phyloP scores from a whole-genome alignment of 1,284 basidiomycete genomes.

The Porogramme epimiltina region DNA sequence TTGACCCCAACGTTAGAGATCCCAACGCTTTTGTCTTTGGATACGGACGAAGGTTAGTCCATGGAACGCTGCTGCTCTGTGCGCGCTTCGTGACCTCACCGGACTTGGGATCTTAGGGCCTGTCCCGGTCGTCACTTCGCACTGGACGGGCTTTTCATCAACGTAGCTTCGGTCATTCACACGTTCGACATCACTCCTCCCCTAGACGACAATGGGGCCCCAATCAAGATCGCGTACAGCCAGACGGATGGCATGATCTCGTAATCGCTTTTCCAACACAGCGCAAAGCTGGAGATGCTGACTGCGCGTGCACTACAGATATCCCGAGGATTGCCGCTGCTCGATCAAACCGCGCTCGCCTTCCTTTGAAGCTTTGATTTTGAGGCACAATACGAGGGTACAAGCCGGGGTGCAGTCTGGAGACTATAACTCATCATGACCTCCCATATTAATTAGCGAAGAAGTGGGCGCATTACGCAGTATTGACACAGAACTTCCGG shows the following conservation, averaged over 20 bases:
- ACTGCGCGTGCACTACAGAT: not conserved
- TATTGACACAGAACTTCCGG: too few relatives aligned
- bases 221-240: not conserved
- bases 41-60: not conserved
- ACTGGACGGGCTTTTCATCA: constrained; percentile 5
- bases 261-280: not conserved
- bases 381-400: not conserved
- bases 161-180: constrained; percentile 4
- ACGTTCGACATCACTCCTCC: constrained; percentile 9
- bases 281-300: not conserved
- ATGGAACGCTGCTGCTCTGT: not conserved
- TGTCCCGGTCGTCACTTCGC: not conserved
- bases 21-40: constrained; percentile 23
- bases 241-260: not conserved
- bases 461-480: too few relatives aligned
- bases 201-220: constrained; percentile 1
- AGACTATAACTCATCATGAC: too few relatives aligned
- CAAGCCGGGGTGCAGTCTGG: not conserved
- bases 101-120: not conserved
- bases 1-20: constrained; percentile 5
- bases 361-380: not conserved
- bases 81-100: not conserved
- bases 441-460: too few relatives aligned
- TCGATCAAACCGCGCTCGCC: constrained; percentile 2
- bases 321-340: constrained; percentile 5